Base-by-base conservation (phyloP, 2,329 filamentous ascomycete genomes). In the Diaporthe sp. region DNA sequence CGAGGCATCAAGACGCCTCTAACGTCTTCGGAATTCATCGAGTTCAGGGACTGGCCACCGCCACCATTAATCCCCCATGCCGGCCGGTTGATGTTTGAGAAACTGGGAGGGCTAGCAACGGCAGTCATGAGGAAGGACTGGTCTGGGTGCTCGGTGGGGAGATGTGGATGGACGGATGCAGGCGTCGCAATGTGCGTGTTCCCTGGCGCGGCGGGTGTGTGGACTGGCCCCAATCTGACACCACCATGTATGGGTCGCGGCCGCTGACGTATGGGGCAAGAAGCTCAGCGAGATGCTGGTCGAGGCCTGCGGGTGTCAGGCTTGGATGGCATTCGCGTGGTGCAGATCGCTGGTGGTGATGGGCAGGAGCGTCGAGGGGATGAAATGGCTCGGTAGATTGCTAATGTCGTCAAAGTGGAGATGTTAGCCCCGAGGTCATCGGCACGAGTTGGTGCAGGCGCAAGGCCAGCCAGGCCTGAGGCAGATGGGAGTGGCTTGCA, bases 1-100 rank as follows among this genome's bases (percentile, higher is more conserved):
- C 95, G 94, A 82, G 95, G 94, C 90, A 94, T 93, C 84, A 97
- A 95, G 91, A 98, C 96, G 84, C 94, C 93, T 86, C 94, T 92
- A 79, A 93, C 92, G 85, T 98, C 95, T 87, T 98, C 95, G 83
- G 92, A 87, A 86, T 94, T 94, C 92, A 95, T 94, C 82, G 93
- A 89, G 87, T 90, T 87, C 80, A 86, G 85, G 75, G 84, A 80
- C 81, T 87, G 86, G 76, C 84, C 83, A 73, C 58, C 65, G 47
- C 65, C 65, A 80, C 88, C 87, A 85, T 88, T 92, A 90, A 90
- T 87, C 83, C 89, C 87, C 91, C 91, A 93, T 92, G 87, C 88
- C 88, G 90, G 88, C 84, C 91, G 88, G 82, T 90, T 92, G 82
- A 91, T 88, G 82, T 90, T 90, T 82, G 89, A 86, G 82, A 93